Evolutionary conservation across 805 yeast genomes (phyloP).

Genomic region (Metschnikowia chrysomelidarum): DNA sequence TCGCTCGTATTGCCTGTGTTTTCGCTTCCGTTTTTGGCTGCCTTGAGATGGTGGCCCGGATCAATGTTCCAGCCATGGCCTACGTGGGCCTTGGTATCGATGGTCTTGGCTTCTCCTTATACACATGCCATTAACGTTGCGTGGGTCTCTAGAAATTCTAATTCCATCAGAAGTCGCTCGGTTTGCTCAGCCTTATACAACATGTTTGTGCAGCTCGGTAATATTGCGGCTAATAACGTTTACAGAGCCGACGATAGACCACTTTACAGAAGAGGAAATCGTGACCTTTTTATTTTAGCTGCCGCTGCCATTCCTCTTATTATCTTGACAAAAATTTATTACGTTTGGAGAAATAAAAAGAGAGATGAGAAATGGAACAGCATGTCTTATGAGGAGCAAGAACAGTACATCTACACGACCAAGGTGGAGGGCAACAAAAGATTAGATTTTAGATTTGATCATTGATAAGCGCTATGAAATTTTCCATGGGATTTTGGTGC

Average conservation of each 20-base stretch:
- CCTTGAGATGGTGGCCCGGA: conserved; percentile 39
- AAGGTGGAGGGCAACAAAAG: conserved; percentile 55
- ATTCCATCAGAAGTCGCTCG: conserved; percentile 57
- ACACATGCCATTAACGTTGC: conserved; percentile 54
- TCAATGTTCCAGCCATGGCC: conserved; percentile 38
- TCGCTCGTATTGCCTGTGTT: conserved; percentile 24
- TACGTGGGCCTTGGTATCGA: conserved; percentile 34
- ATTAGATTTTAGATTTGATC: conserved; percentile 43
- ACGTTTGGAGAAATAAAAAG: conserved; percentile 37
- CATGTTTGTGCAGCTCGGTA: conserved; percentile 57
- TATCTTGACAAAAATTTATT: conserved; percentile 32
- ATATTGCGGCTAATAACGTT: conserved; percentile 53
- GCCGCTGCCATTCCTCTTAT: conserved; percentile 17
- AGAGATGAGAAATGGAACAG: conserved; percentile 50
- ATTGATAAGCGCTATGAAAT: too few relatives aligned
- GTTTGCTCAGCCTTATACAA: conserved; percentile 63
- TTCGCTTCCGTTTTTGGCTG: conserved; percentile 26
- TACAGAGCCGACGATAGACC: conserved; percentile 59
- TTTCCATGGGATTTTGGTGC: too few relatives aligned
- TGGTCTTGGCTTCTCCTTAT: conserved; percentile 42
- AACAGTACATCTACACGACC: conserved; percentile 42
- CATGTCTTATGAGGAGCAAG: conserved; percentile 47
- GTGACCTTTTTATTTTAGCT: conserved; percentile 30
- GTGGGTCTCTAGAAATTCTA: conserved; percentile 61
- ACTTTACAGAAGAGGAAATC: conserved; percentile 55